Conservation (phyloP, 257 asterid genomes). For the Plantago elongata region DNA sequence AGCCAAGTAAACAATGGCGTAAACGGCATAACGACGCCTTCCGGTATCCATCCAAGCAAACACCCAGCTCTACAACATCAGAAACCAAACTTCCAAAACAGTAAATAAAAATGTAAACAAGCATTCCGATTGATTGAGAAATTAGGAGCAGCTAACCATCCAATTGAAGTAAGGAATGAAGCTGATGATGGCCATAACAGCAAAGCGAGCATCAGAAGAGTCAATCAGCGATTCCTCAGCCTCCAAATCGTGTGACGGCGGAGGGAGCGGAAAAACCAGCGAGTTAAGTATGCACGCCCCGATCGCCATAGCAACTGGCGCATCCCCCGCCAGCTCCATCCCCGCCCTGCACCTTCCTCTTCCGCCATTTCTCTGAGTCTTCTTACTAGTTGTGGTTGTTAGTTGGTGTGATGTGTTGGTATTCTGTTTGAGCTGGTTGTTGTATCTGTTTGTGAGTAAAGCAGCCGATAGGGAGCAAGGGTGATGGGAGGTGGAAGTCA, state of each 20-base stretch:
- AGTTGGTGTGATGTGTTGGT: constrained; percentile 19
- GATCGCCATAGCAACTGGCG: constrained; percentile 70
- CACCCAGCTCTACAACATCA: constrained; percentile 71
- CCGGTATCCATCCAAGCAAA: constrained; percentile 98
- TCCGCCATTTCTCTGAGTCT: constrained; percentile 45
- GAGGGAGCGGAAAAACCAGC: constrained; percentile 50
- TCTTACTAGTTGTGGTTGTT: constrained; percentile 19
- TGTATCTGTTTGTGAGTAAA: constrained; percentile 6
- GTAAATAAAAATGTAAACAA: not conserved
- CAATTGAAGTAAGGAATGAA: constrained; percentile 95
- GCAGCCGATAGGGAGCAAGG: constrained; percentile 15
- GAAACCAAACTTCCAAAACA: not conserved
- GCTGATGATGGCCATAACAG: constrained; percentile 92
- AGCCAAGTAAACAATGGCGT: constrained; percentile 86
- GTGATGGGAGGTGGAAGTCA: constrained; percentile 19
- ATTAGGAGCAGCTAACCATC: constrained; percentile 47
- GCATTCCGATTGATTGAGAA: not conserved
- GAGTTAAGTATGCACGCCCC: constrained; percentile 87
- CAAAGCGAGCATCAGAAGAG: constrained; percentile 77
- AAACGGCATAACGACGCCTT: constrained; percentile 71
- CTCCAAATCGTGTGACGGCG: constrained; percentile 56
- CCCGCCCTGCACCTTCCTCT: constrained; percentile 66
- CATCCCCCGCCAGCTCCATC: constrained; percentile 63
- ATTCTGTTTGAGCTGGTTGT: constrained; percentile 25
- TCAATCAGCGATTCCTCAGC: constrained; percentile 60